Percentiles rank a stretch among this genome's conserved stretches.
These are phyloP conservation scores for Colletotrichum sidae DNA, from an alignment of 2,329 filamentous ascomycete species.

Conservation along the genomic window DNA sequence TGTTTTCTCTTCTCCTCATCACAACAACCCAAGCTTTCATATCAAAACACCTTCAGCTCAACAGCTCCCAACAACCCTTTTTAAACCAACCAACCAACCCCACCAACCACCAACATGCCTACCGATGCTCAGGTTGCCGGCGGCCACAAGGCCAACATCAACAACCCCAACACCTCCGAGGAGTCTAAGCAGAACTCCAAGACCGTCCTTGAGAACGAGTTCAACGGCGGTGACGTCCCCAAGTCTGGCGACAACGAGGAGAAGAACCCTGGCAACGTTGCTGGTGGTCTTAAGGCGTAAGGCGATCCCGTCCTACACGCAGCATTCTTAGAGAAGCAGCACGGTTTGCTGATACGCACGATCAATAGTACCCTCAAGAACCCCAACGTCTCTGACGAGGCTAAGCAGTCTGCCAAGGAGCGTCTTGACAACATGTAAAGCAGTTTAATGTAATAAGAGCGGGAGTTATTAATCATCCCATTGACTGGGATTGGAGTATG, in stretches of 20 bases:
- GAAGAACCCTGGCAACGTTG: slow-evolving; percentile 67
- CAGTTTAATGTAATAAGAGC: background rate
- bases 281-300: slow-evolving; percentile 63
- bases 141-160: slow-evolving; percentile 70
- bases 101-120: slow-evolving; percentile 53
- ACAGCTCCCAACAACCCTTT: background rate
- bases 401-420: slow-evolving; percentile 66
- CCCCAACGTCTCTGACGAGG: slow-evolving; percentile 66
- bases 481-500: background rate
- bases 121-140: slow-evolving; percentile 63
- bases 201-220: slow-evolving; percentile 62
- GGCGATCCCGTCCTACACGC: slow-evolving; percentile 37
- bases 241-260: slow-evolving; percentile 48
- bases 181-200: slow-evolving; percentile 67
- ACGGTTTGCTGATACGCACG: background rate
- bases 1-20: background rate
- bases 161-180: slow-evolving; percentile 67
- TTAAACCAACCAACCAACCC: background rate
- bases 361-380: slow-evolving; percentile 61
- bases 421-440: slow-evolving; percentile 56
- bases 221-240: slow-evolving; percentile 54
- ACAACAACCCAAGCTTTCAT: slow-evolving; percentile 11
- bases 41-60: background rate
- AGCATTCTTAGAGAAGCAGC: background rate
- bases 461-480: background rate